Percentiles rank a stretch among this genome's conserved stretches.
Conservation (phyloP, 2,329 filamentous ascomycete genomes). For the Penicillium vulpinum region DNA sequence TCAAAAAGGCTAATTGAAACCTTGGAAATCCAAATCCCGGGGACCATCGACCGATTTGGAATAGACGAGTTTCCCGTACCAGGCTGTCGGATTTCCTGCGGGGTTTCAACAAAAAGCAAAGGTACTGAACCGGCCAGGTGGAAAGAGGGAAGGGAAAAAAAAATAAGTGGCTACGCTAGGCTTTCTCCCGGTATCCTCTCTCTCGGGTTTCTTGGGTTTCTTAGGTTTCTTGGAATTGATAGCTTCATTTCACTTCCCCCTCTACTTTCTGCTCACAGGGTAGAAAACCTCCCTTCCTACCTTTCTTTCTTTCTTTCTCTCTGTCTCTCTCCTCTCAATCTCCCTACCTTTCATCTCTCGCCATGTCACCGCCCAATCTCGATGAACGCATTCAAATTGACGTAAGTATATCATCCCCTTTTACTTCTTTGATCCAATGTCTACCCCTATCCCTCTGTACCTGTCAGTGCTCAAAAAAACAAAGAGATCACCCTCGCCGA, state of each 20-base stretch:
- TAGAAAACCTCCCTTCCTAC: not conserved
- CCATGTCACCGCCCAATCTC: slow-evolving; percentile 33
- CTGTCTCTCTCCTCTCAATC: not conserved
- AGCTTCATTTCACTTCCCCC: slow-evolving; percentile 3
- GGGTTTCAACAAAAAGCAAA: not conserved
- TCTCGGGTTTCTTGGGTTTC: slow-evolving; percentile 10
- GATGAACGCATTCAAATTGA: slow-evolving; percentile 37
- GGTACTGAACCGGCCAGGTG: slow-evolving; percentile 2
- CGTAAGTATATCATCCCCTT: slow-evolving; percentile 24
- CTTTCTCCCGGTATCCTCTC: slow-evolving; percentile 17
- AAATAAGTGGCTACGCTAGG: slow-evolving; percentile 1
- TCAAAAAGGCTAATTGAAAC: not conserved
- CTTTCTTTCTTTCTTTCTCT: not conserved
- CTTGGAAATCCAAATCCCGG: not conserved
- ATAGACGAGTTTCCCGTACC: not conserved
- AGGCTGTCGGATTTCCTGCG: slow-evolving; percentile 6
- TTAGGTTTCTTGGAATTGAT: slow-evolving; percentile 8
- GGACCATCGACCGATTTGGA: slow-evolving; percentile 4
- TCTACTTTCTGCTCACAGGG: not conserved
- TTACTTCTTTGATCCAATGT: not conserved
- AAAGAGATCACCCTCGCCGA: not conserved
- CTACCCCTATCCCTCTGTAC: not conserved
- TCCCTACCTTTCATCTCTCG: not conserved
- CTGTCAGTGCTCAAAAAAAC: not conserved
- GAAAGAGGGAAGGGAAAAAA: not conserved